Conservation (phyloP, 139 green algal genomes). For the Chlorella sp. region DNA sequence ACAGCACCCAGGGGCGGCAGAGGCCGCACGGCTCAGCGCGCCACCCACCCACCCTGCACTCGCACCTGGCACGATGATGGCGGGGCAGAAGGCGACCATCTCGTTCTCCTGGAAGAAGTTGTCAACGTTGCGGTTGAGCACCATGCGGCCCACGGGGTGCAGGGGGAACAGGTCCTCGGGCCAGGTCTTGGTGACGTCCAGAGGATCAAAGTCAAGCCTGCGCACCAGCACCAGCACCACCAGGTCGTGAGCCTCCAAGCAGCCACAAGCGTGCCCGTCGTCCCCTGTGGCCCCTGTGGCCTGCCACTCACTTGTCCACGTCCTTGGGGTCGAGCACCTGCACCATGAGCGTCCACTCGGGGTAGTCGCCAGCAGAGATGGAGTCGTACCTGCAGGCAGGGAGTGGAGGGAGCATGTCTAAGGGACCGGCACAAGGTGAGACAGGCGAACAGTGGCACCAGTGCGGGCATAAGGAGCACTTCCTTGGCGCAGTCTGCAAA, state of each 20-base stretch:
- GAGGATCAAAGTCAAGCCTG: conserved; percentile 65
- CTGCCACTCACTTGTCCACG: conserved; percentile 54
- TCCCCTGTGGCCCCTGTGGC: not conserved
- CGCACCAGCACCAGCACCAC: not conserved
- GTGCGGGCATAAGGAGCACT: no score
- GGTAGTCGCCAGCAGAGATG: conserved; percentile 86
- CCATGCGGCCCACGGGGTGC: conserved; percentile 68
- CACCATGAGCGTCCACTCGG: conserved; percentile 89
- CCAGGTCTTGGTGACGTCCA: conserved; percentile 84
- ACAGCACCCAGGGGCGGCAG: no score
- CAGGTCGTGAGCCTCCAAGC: not conserved
- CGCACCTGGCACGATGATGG: conserved; percentile 62
- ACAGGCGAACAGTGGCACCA: no score
- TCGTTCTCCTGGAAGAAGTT: conserved; percentile 85
- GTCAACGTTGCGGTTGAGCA: conserved; percentile 80
- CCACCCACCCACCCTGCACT: no score
- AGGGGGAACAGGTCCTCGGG: conserved; percentile 73
- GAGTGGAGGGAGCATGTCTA: no score
- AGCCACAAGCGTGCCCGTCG: no score
- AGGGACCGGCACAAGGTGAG: no score
- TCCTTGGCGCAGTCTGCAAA: no score
- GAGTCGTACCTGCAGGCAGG: conserved; percentile 62
- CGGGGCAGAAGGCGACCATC: conserved; percentile 77
- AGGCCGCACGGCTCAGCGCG: no score
- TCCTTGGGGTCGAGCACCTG: conserved; percentile 87